Base-by-base conservation (phyloP, 345 rosid genomes). In the Brassica incana region DNA sequence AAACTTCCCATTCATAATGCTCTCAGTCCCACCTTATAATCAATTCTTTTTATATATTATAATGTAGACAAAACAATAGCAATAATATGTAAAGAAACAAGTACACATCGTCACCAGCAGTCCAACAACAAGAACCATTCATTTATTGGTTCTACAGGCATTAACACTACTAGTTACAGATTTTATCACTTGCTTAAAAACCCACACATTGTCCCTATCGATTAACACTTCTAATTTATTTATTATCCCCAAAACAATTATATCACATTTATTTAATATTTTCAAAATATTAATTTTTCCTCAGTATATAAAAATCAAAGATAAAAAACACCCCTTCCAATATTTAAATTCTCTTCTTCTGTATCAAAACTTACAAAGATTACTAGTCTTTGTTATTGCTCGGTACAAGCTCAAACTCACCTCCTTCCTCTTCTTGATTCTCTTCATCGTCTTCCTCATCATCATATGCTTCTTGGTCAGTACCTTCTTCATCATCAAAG, bases 391-490 rank as follows among this genome's bases (percentile, higher is more conserved):
- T 81, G 59, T 66, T 71, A 36, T 48, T 60, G 63, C 69, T 91
- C 1, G 89, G 84, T 56, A 90, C 90, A 65, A 86, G 74, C 81
- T 87, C 94, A 69, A 86, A 90, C 67, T 77, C 90, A 52, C 85
- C 86, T 9, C 81, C 88, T 83, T 79, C 89, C 14, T 86, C 90
- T n/a, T 84, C 89, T 78, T 81, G 88, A 25, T 86, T 85, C 14
- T 84, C 90, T 23, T 86, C 90, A 0, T 87, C 88, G 0, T 81
- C 83, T 16, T 81, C 77, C 5, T 66, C 88, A 30, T 88, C 86
- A 1, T 65, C 83, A 3, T 81, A 76, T 0, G 71, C 80, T 1
- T 75, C 80, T 60, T 71, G 74, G 1, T 72, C 80, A 1, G 80
- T 81, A 0, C 84, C 86, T 11, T 89, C 90, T 2, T 88, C 88